Base-by-base conservation (phyloP, 352 stramenopile species). In the Pythium chondricola region DNA sequence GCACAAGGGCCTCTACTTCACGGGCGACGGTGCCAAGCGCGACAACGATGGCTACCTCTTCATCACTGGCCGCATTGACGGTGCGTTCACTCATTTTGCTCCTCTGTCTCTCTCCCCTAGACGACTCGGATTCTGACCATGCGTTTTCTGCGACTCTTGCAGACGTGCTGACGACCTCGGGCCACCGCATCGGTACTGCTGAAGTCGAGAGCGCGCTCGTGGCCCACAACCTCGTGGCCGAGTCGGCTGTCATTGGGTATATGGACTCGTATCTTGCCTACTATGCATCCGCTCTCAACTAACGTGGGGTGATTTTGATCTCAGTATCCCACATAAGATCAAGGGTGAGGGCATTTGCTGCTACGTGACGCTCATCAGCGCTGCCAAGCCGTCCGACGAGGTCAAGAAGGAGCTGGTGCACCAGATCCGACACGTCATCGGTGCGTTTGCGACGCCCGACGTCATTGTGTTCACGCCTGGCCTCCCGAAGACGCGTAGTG, bases 1-100 rank as follows among this genome's bases (percentile, higher is more conserved):
- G 6, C 98, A 99, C 75, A 90, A 95, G 48, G 89, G 93, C 9
- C 95, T 98, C 53, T 99, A 99, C 71, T 99, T 98, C 56, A 97
- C 92, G 1, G 91, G 92, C 17, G 92, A 98, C 39, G 90, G 92
- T 22, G 83, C 67, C 52, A 69, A 67, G 30, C 77, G 88, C 25
- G 92, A 98, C 58, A 77, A 81, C 44, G 95, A 99, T 58, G 96
- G 96, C 29, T 99, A 96, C 72, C 97, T 98, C 72, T 99, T 96
- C 65, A 99, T 99, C 64, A 99, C 95, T 33, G 97, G 96, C 2
- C 89, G 96, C 46, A 96, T 99, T 37, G 96, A 99, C 66, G 67
- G 67, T 76, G 54, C 18, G 39, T 42, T 43, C 36, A n/a, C 17
- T 29, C 14, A 20, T 24, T 38, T 38, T 48, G 13, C 18, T 43